Evolutionary conservation across 768 basidiomycete genomes (phyloP), one percentile per base, ranked within the genome.

Genomic region (Calocybe gangraenosa): DNA sequence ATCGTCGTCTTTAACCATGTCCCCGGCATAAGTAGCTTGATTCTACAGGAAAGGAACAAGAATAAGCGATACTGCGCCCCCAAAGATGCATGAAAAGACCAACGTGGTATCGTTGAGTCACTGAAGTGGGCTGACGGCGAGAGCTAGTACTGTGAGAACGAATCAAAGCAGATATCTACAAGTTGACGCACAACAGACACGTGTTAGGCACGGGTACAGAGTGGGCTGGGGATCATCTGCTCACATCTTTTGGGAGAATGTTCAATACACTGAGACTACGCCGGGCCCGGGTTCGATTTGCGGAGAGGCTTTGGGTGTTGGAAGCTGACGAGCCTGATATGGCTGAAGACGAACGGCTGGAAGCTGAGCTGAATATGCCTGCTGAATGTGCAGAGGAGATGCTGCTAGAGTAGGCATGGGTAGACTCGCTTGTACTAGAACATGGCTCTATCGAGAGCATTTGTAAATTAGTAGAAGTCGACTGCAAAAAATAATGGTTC

Each of bases 181-280:
- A 45, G n/a, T n/a, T n/a, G n/a, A 52, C 31, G 55, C 48, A 54
- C 46, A 61, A 48, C 41, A 52, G 60, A 69, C 75, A 78, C 74
- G 74, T 76, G 75, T 74, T 71, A 66, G 67, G 65, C 65, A 71
- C 68, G 59, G 50, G 52, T 44, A 47, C 50, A 46, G 44, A 23
- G 45, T 34, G 37, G 45, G 46, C 23, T 43, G 25, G 13, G 41
- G 46, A 50, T 54, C 47, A 47, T 47, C 46, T 47, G 59, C 63
- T 64, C 57, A 68, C 67, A 47, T 66, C 65, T 46, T 59, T 67
- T 15, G 61, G 58, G 23, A 62, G 19, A 37, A 52, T 60, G 28
- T 57, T 56, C 19, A 68, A 51, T 37, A 62, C 45, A 52, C 57
- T 58, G 30, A 66, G 38, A 47, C 60, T 64, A 18, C 58, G 55